Evolutionary conservation across 306 rosid genomes (phyloP), one percentile per base, ranked within the genome.

Genomic region (Spatholobus suberectus): DNA sequence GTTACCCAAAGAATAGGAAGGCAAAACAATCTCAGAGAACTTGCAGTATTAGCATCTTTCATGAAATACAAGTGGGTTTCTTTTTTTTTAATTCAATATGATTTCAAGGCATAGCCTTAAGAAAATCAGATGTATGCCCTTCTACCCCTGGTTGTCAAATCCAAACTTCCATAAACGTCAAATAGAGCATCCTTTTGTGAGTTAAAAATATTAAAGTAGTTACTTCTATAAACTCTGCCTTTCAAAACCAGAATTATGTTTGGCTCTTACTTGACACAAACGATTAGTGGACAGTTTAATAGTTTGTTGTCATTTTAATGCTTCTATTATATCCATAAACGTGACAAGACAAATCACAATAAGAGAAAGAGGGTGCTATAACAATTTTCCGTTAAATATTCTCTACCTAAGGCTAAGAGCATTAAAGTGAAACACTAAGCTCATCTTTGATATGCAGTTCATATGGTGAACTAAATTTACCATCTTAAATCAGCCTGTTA

Each of bases 381-480:
- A 14, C 18, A 27, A 37, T 3, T 72, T 73, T 58, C 24, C 9
- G 5, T 49, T 74, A 37, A 26, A 73, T 51, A 51, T 26, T 6
- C 29, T 66, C 67, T 29, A 61, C 41, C 51, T 75, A 80, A 57
- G 49, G 24, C 51, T 75, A 80, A 57, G 49, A 35, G 38, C 58
- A 34, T 34, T 18, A 34, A 23, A 51, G 54, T 12, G 46, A 59
- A 78, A 67, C 57, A 67, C 41, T 12, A 23, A 49, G 49, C 47
- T 74, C 76, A 62, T 66, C 76, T 69, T 29, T 51, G 11, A 23
- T 44, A 67, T 11, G 38, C 32, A 54, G 58, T 73, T 54, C 58
- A 75, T 9, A 12, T 54, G 46, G 49, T 41, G 43, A 81, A 46
- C 76, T 10, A 81, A 82, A 59, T 26, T 54, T 67, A 46, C 73